Conservation (phyloP, 1,284 basidiomycete species). For the Vanrija pseudolonga region DNA sequence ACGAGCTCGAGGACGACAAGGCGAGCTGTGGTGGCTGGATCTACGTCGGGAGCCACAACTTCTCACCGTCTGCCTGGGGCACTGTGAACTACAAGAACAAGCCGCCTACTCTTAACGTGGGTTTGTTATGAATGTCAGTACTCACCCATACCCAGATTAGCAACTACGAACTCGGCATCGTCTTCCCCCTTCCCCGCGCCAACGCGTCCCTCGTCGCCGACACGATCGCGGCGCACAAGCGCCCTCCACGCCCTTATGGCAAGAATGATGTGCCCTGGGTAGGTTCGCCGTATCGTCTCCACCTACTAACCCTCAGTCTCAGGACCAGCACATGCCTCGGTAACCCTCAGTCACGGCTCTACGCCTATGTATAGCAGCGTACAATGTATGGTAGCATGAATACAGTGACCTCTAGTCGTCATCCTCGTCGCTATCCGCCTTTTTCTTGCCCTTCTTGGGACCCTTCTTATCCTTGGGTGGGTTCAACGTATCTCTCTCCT, state of each 20-base stretch:
- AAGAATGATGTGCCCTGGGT: constrained; percentile 41
- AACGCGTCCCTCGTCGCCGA: constrained; percentile 28
- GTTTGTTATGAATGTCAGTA: not conserved
- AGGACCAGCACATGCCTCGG: constrained; percentile 8
- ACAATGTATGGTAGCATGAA: too few species aligned
- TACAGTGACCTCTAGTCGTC: too few species aligned
- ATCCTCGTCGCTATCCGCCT: not conserved
- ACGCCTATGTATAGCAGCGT: not conserved
- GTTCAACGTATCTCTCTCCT: constrained; percentile 35
- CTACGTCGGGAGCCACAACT: constrained; percentile 47
- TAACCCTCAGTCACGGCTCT: not conserved
- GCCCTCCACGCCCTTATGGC: constrained; percentile 39
- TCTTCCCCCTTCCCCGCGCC: constrained; percentile 42
- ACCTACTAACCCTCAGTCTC: constrained; percentile 6
- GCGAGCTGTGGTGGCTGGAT: constrained; percentile 38
- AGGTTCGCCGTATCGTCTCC: constrained; percentile 4
- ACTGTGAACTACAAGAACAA: constrained; percentile 37
- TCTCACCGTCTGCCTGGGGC: constrained; percentile 45
- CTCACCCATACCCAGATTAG: constrained; percentile 10
- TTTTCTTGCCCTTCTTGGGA: constrained; percentile 15
- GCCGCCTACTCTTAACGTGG: constrained; percentile 24
- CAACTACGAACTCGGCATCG: constrained; percentile 49
- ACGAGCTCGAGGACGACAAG: constrained; percentile 16
- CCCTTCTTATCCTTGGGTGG: constrained; percentile 38
- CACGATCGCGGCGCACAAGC: constrained; percentile 37